Evolutionary conservation across 2,329 filamentous ascomycete species (phyloP).

Genomic region (Colletotrichum orchidophilum): DNA sequence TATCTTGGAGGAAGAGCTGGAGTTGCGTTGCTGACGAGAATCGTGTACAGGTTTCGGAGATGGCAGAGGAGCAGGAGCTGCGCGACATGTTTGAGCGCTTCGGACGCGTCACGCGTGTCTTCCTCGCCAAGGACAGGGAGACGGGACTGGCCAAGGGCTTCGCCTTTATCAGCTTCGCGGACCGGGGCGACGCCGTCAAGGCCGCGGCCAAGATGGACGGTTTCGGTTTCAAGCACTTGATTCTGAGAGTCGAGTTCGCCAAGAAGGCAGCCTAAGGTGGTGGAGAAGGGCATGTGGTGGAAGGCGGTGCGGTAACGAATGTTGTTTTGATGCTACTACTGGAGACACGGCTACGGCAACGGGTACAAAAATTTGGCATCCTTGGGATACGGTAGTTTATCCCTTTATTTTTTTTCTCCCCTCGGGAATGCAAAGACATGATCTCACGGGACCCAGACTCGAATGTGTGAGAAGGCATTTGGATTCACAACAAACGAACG

Average conservation of each 20-base stretch:
- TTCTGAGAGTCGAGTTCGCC: constrained; percentile 87
- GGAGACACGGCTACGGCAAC: constrained; percentile 33
- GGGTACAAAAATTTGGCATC: constrained; percentile 32
- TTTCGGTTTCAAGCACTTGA: constrained; percentile 88
- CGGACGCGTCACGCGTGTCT: constrained; percentile 95
- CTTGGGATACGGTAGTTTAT: constrained; percentile 29
- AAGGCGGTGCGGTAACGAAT: constrained; percentile 18
- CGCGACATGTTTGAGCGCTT: constrained; percentile 98
- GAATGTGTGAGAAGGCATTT: not conserved
- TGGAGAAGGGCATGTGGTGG: not conserved
- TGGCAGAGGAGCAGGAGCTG: constrained; percentile 95
- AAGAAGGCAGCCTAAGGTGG: constrained; percentile 68
- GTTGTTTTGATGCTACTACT: constrained; percentile 30
- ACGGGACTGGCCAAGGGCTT: constrained; percentile 98
- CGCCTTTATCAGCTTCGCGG: constrained; percentile 97
- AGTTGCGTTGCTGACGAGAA: constrained; percentile 40
- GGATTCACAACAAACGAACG: not conserved
- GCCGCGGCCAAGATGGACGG: constrained; percentile 99
- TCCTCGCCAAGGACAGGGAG: constrained; percentile 97
- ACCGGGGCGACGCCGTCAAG: constrained; percentile 87
- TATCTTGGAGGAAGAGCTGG: not conserved
- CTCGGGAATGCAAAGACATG: constrained; percentile 26
- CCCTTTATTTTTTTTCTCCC: constrained; percentile 20
- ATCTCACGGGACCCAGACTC: constrained; percentile 25
- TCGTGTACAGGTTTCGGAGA: constrained; percentile 80